Conservation (phyloP, 1,139 yeast genomes). For the Pichia sp. region DNA sequence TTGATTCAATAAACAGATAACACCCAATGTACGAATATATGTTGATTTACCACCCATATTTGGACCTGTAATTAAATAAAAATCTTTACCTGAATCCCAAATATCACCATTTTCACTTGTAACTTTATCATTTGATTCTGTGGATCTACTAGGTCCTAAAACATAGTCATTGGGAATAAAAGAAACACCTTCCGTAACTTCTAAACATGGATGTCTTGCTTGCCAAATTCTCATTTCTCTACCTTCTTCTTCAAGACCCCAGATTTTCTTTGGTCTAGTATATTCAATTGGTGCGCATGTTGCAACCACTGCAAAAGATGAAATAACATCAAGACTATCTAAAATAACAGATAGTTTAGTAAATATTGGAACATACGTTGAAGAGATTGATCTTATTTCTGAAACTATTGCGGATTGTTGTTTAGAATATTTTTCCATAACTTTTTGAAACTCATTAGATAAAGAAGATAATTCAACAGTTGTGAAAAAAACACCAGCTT, state of each 20-base stretch:
- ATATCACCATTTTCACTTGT: constrained; percentile 43
- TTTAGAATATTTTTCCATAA: constrained; percentile 60
- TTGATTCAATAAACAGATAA: constrained; percentile 83
- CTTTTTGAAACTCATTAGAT: constrained; percentile 51
- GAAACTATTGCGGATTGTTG: constrained; percentile 74
- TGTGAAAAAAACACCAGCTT: constrained; percentile 91
- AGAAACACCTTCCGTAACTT: constrained; percentile 79
- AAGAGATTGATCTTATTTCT: constrained; percentile 73
- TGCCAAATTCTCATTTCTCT: constrained; percentile 56
- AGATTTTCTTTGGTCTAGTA: constrained; percentile 53
- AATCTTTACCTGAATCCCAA: constrained; percentile 40
- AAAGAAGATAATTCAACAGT: constrained; percentile 57
- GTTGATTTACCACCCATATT: constrained; percentile 99
- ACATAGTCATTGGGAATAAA: constrained; percentile 63
- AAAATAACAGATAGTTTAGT: constrained; percentile 57
- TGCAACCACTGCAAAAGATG: constrained; percentile 81
- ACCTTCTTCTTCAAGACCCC: constrained; percentile 40
- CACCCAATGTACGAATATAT: constrained; percentile 87
- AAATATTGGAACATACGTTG: constrained; percentile 75
- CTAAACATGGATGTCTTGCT: constrained; percentile 92
- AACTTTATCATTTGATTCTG: neutral
- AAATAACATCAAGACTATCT: constrained; percentile 76
- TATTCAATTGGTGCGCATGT: constrained; percentile 80
- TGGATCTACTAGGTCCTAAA: constrained; percentile 4
- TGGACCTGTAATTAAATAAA: constrained; percentile 89